Conservation (phyloP, 371 early-diverging fungal genomes). For the Mucor piriformis region DNA sequence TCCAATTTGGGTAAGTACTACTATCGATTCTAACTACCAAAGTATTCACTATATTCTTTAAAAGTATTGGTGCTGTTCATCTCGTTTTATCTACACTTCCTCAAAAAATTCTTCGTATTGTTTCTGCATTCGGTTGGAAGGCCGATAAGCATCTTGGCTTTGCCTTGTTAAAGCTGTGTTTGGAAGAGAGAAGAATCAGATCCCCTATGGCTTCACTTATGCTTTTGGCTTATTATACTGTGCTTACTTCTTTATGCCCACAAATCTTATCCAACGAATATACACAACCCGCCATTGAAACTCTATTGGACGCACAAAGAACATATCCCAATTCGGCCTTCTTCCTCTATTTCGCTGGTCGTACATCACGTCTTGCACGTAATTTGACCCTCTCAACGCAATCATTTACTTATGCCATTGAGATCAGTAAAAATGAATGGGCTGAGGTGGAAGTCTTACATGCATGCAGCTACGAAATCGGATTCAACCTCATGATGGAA, state of each 20-base stretch:
- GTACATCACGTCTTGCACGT: conserved; percentile 56
- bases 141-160: conserved; percentile 68
- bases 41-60: no score
- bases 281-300: conserved; percentile 62
- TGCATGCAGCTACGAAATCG: conserved; percentile 63
- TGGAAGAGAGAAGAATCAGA: conserved; percentile 61
- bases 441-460: conserved; percentile 54
- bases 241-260: conserved; percentile 48
- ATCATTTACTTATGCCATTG: conserved; percentile 53
- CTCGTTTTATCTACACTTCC: conserved; percentile 63
- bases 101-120: conserved; percentile 61
- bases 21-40: not conserved
- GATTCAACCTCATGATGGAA: conserved; percentile 60
- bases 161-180: conserved; percentile 55
- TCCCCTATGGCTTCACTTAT: conserved; percentile 68
- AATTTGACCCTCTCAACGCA: conserved; percentile 52
- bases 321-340: conserved; percentile 67
- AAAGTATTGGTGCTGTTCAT: conserved; percentile 67
- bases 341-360: conserved; percentile 66
- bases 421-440: conserved; percentile 57
- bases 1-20: conserved; percentile 52
- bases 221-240: conserved; percentile 54
- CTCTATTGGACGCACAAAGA: conserved; percentile 58
- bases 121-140: conserved; percentile 67
- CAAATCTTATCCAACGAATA: conserved; percentile 46